These are phyloP conservation scores for Quercus berberidifolia DNA, from an alignment of 306 rosid genomes.

Conservation along the genomic window DNA sequence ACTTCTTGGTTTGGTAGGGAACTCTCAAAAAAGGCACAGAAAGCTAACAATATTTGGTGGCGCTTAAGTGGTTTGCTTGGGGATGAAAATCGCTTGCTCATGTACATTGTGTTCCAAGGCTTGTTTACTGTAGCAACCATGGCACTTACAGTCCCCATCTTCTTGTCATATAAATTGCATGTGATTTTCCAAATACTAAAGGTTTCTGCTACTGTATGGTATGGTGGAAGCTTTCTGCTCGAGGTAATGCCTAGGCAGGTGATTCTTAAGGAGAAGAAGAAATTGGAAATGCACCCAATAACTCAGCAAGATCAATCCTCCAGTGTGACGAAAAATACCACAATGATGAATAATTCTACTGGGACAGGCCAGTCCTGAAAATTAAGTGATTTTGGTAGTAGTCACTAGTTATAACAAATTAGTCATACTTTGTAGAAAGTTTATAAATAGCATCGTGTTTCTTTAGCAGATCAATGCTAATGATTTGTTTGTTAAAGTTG, in stretches of 20 bases:
- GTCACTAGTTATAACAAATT: not conserved
- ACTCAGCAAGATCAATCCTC: constrained; percentile 26
- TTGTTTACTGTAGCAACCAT: constrained; percentile 83
- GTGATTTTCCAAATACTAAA: constrained; percentile 75
- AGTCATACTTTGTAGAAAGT: not conserved
- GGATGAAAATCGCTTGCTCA: constrained; percentile 78
- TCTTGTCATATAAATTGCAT: constrained; percentile 73
- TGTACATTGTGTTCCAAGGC: constrained; percentile 77
- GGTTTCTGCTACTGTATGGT: constrained; percentile 84
- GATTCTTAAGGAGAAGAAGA: constrained; percentile 84
- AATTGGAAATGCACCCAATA: constrained; percentile 42
- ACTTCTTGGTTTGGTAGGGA: constrained; percentile 45
- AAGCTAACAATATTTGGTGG: constrained; percentile 94
- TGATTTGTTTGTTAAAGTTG: not conserved
- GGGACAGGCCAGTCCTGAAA: constrained; percentile 13
- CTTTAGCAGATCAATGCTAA: not conserved
- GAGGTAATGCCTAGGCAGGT: constrained; percentile 97
- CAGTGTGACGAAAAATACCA: constrained; percentile 1
- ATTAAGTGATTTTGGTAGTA: not conserved
- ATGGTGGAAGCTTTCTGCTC: constrained; percentile 88
- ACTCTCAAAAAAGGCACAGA: constrained; percentile 88
- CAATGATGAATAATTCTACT: not conserved
- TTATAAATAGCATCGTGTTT: not conserved
- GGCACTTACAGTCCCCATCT: constrained; percentile 88
- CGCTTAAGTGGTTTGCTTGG: constrained; percentile 87